Conservation (phyloP, 805 yeast species). For the Kazachstania kunashirensis region DNA sequence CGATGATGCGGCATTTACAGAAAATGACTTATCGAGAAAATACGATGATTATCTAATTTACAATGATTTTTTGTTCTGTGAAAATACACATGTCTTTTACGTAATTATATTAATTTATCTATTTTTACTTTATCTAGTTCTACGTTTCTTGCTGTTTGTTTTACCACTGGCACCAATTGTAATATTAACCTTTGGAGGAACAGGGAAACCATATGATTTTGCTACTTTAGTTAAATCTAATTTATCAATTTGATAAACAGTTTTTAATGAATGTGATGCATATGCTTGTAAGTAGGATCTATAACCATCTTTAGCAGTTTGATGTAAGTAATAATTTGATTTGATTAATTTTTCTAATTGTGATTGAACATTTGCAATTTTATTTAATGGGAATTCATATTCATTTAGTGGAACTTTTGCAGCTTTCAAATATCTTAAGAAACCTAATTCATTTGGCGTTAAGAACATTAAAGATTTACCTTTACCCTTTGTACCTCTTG, state of each 20-base stretch:
- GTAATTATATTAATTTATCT: background rate
- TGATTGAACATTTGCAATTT: conserved; percentile 92
- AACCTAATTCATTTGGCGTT: conserved; percentile 89
- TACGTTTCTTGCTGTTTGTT: conserved; percentile 23
- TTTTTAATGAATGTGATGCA: conserved; percentile 90
- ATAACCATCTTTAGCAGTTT: conserved; percentile 95
- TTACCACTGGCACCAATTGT: conserved; percentile 90
- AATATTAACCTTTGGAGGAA: conserved; percentile 95
- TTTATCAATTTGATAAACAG: conserved; percentile 93
- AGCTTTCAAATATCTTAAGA: conserved; percentile 85
- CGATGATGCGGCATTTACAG: background rate
- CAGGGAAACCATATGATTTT: conserved; percentile 84
- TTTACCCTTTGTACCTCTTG: conserved; percentile 81
- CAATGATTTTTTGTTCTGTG: conserved; percentile 1
- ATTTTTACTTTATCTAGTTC: background rate
- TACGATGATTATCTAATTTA: conserved; percentile 3
- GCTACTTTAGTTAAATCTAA: conserved; percentile 92
- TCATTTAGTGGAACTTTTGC: conserved; percentile 97
- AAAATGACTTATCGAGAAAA: no score
- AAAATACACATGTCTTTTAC: background rate
- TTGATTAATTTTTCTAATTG: conserved; percentile 86
- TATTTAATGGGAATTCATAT: conserved; percentile 88
- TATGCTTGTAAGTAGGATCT: conserved; percentile 94
- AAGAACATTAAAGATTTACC: conserved; percentile 94
- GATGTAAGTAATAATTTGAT: conserved; percentile 89